These are phyloP conservation scores for Hortiboletus flavorubellus DNA, from an alignment of 768 basidiomycete species.

Conservation along the genomic window DNA sequence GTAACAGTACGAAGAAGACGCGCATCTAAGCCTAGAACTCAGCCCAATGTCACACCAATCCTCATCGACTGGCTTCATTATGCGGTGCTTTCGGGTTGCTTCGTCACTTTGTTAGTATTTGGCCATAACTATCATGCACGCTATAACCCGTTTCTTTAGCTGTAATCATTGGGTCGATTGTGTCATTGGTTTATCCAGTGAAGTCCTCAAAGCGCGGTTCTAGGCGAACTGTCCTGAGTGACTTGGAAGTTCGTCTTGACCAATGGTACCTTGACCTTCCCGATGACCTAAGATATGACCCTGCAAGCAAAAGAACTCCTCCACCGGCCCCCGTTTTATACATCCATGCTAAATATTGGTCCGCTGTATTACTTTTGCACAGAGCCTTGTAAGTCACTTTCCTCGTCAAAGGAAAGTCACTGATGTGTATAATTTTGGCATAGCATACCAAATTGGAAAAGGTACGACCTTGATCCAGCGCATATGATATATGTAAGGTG, in stretches of 20 bases:
- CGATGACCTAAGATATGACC: slow-evolving; percentile 57
- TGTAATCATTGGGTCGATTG: slow-evolving; percentile 62
- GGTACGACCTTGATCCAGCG: slow-evolving; percentile 35
- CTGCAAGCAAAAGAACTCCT: slow-evolving; percentile 46
- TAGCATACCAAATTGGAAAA: slow-evolving; percentile 73
- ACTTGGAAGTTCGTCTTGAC: slow-evolving; percentile 64
- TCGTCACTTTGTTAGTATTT: slow-evolving; percentile 53
- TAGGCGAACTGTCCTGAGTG: slow-evolving; percentile 47
- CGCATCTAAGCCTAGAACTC: slow-evolving; percentile 48
- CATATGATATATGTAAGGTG: not conserved
- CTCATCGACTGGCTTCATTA: slow-evolving; percentile 37
- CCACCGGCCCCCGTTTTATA: slow-evolving; percentile 66
- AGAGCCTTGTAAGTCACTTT: slow-evolving; percentile 67
- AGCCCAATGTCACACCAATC: slow-evolving; percentile 42
- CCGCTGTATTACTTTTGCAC: slow-evolving; percentile 67
- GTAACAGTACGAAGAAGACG: slow-evolving; percentile 54
- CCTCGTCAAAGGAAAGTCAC: not conserved
- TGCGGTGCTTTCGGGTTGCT: slow-evolving; percentile 54
- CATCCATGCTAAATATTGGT: slow-evolving; percentile 75
- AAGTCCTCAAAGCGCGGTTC: slow-evolving; percentile 44
- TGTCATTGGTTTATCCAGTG: slow-evolving; percentile 69
- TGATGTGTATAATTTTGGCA: slow-evolving; percentile 12
- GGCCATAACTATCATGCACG: not conserved
- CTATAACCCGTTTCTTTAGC: slow-evolving; percentile 38
- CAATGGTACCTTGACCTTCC: slow-evolving; percentile 74